Conservation (phyloP, 768 basidiomycete species). For the Sporobolomyces roseus region DNA sequence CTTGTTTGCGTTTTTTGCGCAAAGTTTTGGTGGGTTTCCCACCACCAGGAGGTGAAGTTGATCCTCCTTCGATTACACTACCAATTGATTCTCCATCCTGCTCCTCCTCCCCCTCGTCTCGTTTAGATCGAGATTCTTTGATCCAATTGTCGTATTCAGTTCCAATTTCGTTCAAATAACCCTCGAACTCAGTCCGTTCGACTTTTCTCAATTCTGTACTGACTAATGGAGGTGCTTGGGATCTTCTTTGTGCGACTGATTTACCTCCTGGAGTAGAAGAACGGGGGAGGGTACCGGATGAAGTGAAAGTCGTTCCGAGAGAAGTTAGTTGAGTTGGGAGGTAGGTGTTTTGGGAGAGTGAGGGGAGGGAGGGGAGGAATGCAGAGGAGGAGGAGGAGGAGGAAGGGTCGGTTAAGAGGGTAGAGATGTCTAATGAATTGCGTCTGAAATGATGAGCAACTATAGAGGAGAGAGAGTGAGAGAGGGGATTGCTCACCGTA, state of each 20-base stretch:
- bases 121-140: constrained; percentile 13
- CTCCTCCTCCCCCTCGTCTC: background rate
- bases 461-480: background rate
- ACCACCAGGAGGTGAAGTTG: no score
- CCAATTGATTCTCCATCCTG: background rate
- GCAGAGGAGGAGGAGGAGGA: constrained; percentile 68
- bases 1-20: constrained; percentile 29
- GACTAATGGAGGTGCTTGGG: constrained; percentile 48
- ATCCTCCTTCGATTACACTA: background rate
- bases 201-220: constrained; percentile 70
- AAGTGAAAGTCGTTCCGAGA: constrained; percentile 56
- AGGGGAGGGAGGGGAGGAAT: constrained; percentile 73
- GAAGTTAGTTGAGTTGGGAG: constrained; percentile 34
- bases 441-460: no score
- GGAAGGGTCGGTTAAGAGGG: constrained; percentile 84
- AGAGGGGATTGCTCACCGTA: background rate
- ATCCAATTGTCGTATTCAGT: constrained; percentile 73
- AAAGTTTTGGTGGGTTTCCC: background rate
- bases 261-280: constrained; percentile 43
- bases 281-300: constrained; percentile 53
- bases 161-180: constrained; percentile 67
- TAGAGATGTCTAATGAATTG: constrained; percentile 85
- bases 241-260: constrained; percentile 48
- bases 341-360: constrained; percentile 51
- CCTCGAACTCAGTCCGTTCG: constrained; percentile 74